These are phyloP conservation scores for Aspergillus aculeatus DNA, from an alignment of 2,329 filamentous ascomycete species.

Conservation along the genomic window DNA sequence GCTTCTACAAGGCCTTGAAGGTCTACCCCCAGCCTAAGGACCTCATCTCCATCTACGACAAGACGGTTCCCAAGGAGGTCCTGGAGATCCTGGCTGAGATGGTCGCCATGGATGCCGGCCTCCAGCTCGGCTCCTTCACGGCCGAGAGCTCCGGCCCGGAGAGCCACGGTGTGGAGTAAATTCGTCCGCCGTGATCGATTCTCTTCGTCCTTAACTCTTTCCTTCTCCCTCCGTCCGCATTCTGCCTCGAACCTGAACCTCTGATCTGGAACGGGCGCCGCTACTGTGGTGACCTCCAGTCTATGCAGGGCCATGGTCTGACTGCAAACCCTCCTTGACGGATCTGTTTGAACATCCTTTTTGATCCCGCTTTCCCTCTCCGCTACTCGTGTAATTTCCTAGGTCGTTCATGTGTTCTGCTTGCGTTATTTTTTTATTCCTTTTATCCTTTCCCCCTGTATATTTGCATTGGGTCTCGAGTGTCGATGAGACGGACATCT, in stretches of 20 bases:
- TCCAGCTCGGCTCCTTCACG: constrained; percentile 59
- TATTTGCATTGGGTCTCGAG: constrained; percentile 38
- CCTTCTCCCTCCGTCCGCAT: constrained; percentile 14
- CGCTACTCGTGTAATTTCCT: constrained; percentile 22
- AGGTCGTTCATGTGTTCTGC: background rate
- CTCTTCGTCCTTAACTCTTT: constrained; percentile 16
- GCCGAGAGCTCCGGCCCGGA: constrained; percentile 34
- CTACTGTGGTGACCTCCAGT: constrained; percentile 15
- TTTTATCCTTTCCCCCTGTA: constrained; percentile 21
- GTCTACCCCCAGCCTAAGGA: constrained; percentile 94
- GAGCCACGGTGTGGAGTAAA: constrained; percentile 40
- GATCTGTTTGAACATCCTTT: constrained; percentile 6
- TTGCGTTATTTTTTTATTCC: constrained; percentile 11
- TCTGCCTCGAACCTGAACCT: constrained; percentile 16
- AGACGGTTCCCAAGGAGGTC: constrained; percentile 95
- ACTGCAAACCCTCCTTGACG: constrained; percentile 16
- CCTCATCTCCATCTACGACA: constrained; percentile 95
- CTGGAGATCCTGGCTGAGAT: constrained; percentile 96
- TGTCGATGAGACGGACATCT: constrained; percentile 23
- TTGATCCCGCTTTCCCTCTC: constrained; percentile 20
- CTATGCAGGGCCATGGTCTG: constrained; percentile 26
- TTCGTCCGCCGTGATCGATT: constrained; percentile 5
- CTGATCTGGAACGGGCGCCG: constrained; percentile 16
- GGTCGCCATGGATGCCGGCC: constrained; percentile 83
- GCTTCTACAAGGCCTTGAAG: constrained; percentile 98